A percentile compares a stretch with the other conserved stretches of the same genome.
Evolutionary conservation across 2,329 filamentous ascomycete genomes (phyloP).

Genomic region (Dactylonectria macrodidyma): DNA sequence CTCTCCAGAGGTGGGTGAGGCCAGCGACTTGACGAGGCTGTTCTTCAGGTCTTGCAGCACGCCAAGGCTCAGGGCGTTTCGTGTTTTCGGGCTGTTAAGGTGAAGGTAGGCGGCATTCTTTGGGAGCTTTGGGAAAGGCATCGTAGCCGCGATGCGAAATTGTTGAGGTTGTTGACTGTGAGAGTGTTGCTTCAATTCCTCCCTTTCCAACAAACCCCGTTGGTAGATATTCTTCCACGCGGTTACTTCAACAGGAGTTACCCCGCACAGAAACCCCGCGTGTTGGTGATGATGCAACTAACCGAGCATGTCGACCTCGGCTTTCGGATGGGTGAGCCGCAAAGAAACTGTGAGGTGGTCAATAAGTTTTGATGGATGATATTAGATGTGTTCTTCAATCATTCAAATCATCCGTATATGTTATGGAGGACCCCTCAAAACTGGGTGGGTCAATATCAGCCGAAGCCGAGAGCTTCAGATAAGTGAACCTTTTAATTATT

Average conservation of each 20-base stretch:
- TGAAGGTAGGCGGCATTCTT: slow-evolving; percentile 36
- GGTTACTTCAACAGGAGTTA: background rate
- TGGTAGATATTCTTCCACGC: too few relatives aligned
- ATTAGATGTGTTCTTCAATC: too few relatives aligned
- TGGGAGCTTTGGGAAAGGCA: slow-evolving; percentile 42
- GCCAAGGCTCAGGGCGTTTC: slow-evolving; percentile 42
- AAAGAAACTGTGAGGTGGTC: too few relatives aligned
- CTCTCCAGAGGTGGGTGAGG: slow-evolving; percentile 23
- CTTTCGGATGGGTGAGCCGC: background rate
- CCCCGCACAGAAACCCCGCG: background rate
- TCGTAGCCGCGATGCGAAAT: slow-evolving; percentile 2
- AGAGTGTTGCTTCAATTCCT: background rate
- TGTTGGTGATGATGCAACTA: background rate
- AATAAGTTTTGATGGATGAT: too few relatives aligned
- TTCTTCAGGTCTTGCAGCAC: slow-evolving; percentile 38
- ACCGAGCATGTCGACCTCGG: background rate
- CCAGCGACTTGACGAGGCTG: slow-evolving; percentile 37
- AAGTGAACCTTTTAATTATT: too few relatives aligned
- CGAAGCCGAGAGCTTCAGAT: too few relatives aligned
- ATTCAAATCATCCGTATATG: too few relatives aligned
- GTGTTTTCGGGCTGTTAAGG: slow-evolving; percentile 37
- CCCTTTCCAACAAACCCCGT: too few relatives aligned
- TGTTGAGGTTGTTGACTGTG: background rate
- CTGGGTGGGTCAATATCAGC: too few relatives aligned
- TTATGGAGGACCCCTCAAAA: too few relatives aligned